A percentile compares a stretch with the other conserved stretches of the same genome.
Conservation (phyloP, 805 yeast genomes). For the Myxozyma geophila region DNA sequence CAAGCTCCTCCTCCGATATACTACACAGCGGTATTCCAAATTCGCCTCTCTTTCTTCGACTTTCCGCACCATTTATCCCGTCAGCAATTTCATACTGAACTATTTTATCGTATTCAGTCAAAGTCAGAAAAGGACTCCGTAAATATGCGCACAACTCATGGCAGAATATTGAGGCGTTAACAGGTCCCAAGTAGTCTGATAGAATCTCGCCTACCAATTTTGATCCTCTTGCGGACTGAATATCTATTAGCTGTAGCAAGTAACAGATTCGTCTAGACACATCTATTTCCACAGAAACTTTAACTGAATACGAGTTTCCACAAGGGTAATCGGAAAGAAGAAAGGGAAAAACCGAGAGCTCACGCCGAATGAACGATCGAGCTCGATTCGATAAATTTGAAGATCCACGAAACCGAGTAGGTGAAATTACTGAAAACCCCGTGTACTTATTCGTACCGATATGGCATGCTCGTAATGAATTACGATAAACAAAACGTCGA, state of each 20-base stretch:
- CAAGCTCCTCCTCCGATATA: slow-evolving; percentile 5
- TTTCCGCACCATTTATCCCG: neutral
- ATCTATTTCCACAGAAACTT: slow-evolving; percentile 4
- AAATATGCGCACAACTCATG: slow-evolving; percentile 28
- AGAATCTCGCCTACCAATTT: slow-evolving; percentile 9
- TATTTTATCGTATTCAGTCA: slow-evolving; percentile 26
- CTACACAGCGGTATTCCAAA: slow-evolving; percentile 14
- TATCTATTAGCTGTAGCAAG: slow-evolving; percentile 24
- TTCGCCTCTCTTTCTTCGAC: slow-evolving; percentile 11
- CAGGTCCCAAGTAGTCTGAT: slow-evolving; percentile 24
- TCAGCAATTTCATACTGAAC: slow-evolving; percentile 25
- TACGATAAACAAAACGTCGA: slow-evolving; percentile 27
- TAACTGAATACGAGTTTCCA: neutral
- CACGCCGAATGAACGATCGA: slow-evolving; percentile 30
- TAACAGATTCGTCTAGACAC: slow-evolving; percentile 8
- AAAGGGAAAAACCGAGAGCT: slow-evolving; percentile 29
- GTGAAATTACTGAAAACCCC: slow-evolving; percentile 6
- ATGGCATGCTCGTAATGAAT: slow-evolving; percentile 27
- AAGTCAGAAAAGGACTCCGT: slow-evolving; percentile 25
- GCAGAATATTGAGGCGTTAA: slow-evolving; percentile 16
- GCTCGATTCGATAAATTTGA: slow-evolving; percentile 13
- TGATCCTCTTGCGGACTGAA: slow-evolving; percentile 20
- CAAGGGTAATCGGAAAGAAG: slow-evolving; percentile 2
- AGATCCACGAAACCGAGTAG: slow-evolving; percentile 7
- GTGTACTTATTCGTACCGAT: slow-evolving; percentile 28